phyloP scores from a whole-genome alignment of 2,329 filamentous ascomycete genomes.

The Alternaria sp. region DNA sequence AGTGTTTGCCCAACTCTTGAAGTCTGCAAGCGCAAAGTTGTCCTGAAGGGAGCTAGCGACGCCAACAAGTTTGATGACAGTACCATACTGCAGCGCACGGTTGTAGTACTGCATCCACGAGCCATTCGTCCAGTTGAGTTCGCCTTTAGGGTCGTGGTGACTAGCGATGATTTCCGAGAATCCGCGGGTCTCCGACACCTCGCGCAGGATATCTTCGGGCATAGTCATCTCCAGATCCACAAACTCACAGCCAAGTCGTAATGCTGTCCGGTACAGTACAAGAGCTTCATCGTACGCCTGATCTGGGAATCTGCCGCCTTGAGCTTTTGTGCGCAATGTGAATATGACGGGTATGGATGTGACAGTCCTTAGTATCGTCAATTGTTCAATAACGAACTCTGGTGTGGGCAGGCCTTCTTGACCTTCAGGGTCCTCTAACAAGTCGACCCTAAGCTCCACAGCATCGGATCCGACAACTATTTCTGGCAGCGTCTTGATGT shows the following conservation, averaged over 20 bases:
- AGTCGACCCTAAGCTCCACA: conserved; percentile 91
- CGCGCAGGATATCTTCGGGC: conserved; percentile 75
- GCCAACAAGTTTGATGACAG: conserved; percentile 94
- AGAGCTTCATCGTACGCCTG: conserved; percentile 73
- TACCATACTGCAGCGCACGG: conserved; percentile 84
- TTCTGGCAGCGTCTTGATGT: conserved; percentile 70
- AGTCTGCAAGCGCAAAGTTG: conserved; percentile 84
- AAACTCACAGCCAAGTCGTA: conserved; percentile 89
- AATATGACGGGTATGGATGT: conserved; percentile 86
- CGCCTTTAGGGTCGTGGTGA: conserved; percentile 84
- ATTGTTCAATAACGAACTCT: conserved; percentile 82
- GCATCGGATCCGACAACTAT: conserved; percentile 88
- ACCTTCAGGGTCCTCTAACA: conserved; percentile 76
- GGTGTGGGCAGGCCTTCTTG: conserved; percentile 66
- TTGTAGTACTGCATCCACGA: conserved; percentile 93
- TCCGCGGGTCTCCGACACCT: conserved; percentile 73
- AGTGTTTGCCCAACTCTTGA: conserved; percentile 77
- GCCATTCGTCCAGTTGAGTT: conserved; percentile 88
- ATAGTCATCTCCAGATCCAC: conserved; percentile 92
- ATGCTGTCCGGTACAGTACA: conserved; percentile 77
- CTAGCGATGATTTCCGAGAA: conserved; percentile 89
- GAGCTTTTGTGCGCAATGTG: conserved; percentile 83
- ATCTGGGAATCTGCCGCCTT: conserved; percentile 90
- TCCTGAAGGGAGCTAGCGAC: conserved; percentile 78
- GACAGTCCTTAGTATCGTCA: conserved; percentile 77